Conservation (phyloP, 257 asterid genomes). For the Solanum virginianum region DNA sequence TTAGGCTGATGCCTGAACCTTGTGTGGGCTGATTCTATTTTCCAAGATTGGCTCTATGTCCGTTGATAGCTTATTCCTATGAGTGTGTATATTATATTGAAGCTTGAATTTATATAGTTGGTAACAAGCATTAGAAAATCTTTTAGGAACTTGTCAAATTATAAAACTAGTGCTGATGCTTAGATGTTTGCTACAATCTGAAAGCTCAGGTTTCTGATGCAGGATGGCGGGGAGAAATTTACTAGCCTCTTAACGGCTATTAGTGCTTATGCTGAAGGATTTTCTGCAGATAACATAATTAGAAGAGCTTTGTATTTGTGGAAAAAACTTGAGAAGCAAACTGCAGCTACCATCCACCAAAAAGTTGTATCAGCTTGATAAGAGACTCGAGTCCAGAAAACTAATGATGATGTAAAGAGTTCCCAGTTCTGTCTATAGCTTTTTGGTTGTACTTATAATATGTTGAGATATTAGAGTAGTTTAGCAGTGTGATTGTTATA, state of each 20-base stretch:
- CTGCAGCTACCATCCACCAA: background rate
- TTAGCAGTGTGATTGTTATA: background rate
- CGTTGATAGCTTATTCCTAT: background rate
- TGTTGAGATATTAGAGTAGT: background rate
- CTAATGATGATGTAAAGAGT: background rate
- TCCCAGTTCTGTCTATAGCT: background rate
- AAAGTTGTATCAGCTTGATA: background rate
- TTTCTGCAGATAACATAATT: slow-evolving; percentile 74
- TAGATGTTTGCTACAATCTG: background rate
- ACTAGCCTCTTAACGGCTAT: slow-evolving; percentile 78
- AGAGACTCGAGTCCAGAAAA: background rate
- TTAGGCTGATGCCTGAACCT: background rate
- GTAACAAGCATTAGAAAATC: background rate
- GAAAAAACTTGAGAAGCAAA: slow-evolving; percentile 67
- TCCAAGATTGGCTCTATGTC: background rate
- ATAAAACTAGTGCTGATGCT: background rate
- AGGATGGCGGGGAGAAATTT: slow-evolving; percentile 89
- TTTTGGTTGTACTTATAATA: background rate
- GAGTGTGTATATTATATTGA: background rate
- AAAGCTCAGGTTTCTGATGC: slow-evolving; percentile 5
- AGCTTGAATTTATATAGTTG: background rate
- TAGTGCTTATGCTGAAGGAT: slow-evolving; percentile 93
- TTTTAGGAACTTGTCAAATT: background rate
- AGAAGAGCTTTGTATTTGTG: slow-evolving; percentile 65
- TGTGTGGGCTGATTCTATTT: background rate